These are phyloP conservation scores for Fusarium sp. DNA, from an alignment of 2,329 filamentous ascomycete species.

Conservation along the genomic window DNA sequence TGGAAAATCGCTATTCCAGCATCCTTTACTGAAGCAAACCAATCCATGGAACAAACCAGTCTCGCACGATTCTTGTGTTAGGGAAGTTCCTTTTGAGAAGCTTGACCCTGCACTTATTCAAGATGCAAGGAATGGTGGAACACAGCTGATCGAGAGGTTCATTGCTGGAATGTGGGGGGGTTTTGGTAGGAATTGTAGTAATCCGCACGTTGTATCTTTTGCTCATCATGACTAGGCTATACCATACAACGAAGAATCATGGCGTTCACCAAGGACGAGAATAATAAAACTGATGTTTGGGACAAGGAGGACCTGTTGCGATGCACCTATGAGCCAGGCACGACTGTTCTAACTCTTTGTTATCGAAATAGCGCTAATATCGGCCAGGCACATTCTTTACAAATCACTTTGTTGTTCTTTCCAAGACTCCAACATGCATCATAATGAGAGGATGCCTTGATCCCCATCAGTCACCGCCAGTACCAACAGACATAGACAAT, in stretches of 20 bases:
- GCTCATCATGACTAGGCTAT: neutral
- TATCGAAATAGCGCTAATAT: rapidly evolving
- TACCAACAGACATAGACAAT: conserved; percentile 17
- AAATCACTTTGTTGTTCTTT: conserved; percentile 32
- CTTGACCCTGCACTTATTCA: conserved; percentile 20
- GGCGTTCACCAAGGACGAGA: conserved; percentile 20
- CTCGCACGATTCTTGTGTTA: conserved; percentile 38
- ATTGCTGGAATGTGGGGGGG: conserved; percentile 39
- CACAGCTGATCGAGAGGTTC: conserved; percentile 32
- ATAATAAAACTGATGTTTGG: conserved; percentile 31
- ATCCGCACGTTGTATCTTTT: rapidly evolving
- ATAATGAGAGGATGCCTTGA: conserved; percentile 33
- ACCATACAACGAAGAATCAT: conserved; percentile 31
- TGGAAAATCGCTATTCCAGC: conserved; percentile 15
- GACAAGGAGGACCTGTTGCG: conserved; percentile 28
- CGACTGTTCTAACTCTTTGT: rapidly evolving
- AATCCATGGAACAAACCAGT: conserved; percentile 42
- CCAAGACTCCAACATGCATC: conserved; percentile 29
- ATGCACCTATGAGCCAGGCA: conserved; percentile 39
- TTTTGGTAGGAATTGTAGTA: conserved; percentile 12
- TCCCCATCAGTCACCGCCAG: conserved; percentile 13
- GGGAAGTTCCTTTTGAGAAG: conserved; percentile 18
- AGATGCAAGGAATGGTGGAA: conserved; percentile 34
- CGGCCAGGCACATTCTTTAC: conserved; percentile 35
- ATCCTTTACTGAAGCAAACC: conserved; percentile 27